Base-by-base conservation (phyloP, 108 stramenopile species). In the Nitzschia sp. region DNA sequence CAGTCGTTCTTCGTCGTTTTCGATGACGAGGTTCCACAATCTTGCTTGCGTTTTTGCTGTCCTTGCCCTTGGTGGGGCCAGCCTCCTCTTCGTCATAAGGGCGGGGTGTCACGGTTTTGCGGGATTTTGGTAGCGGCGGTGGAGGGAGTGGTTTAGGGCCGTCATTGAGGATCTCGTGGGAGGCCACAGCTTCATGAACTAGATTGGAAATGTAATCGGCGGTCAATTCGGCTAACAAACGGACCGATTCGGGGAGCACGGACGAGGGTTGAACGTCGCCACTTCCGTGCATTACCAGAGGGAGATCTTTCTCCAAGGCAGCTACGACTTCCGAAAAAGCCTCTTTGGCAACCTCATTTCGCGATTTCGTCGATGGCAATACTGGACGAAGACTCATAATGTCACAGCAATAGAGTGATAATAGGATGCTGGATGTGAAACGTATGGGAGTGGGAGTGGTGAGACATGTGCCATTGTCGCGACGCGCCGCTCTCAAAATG, bases 281-380 rank as follows among this genome's bases (percentile, higher is more conserved):
- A 2, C 83, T 83, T 9, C 88, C 89, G 54, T 88, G 85, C 88
- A 94, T 85, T 17, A 94, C 55, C 63, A 91, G 34, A 18, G 93
- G 93, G 64, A 94, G 77, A 65, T 86, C 85, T 4, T 66, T 77
- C n/a, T 72, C 46, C 2, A 93, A 42, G 18, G 84, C 81, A 18
- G 74, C 68, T 1, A 92, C 78, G 17, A 82, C 75, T 58, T 73
- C 61, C 8, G 55, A 21, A 58, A 73, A 84, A 1, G 79, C 79
- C 23, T 69, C 64, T 21, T 60, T 35, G 3, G 63, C 57, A 13
- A 54, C 46, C 53, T 74, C 58, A 21, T 59, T 58, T 51, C 71
- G 9, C 21, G 61, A 13, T 27, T 25, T 27, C 2, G 15, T 8
- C 6, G 29, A n/a, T 31, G 59, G n/a, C n/a, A n/a, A n/a, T n/a